These are phyloP conservation scores for Globisporangium radiosum DNA, from an alignment of 352 stramenopile genomes.

Conservation along the genomic window DNA sequence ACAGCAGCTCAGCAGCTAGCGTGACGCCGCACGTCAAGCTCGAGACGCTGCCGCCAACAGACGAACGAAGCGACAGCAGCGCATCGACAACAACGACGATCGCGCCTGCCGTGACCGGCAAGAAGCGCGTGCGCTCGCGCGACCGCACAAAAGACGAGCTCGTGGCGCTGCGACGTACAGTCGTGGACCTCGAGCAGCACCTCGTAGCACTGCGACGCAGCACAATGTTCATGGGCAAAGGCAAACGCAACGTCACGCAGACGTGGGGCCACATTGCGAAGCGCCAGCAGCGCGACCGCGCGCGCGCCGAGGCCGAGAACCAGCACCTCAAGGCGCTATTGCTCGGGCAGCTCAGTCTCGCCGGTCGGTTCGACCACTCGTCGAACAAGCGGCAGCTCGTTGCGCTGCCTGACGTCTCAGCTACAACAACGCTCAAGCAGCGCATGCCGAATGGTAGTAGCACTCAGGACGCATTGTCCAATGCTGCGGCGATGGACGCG, in stretches of 20 bases:
- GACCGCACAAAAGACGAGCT: conserved; percentile 16
- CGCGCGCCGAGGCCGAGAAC: conserved; percentile 14
- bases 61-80: too few species aligned
- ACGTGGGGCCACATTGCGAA: conserved; percentile 12
- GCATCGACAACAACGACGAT: background rate
- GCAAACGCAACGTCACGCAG: conserved; percentile 5
- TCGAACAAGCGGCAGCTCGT: conserved; percentile 16
- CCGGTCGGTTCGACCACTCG: conserved; percentile 7
- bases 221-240: conserved; percentile 10
- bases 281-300: conserved; percentile 9
- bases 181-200: conserved; percentile 13
- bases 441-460: background rate
- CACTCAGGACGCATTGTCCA: background rate
- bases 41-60: background rate
- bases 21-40: too few species aligned
- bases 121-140: conserved; percentile 14
- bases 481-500: conserved; percentile 5
- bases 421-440: background rate
- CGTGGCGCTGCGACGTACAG: conserved; percentile 7
- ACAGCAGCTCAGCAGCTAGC: background rate
- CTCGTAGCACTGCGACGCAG: conserved; percentile 10
- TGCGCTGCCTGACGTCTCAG: background rate
- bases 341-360: conserved; percentile 12
- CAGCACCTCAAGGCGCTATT: conserved; percentile 15
- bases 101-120: background rate